phyloP scores from a whole-genome alignment of 208 protist species.

The Sergeia podlipaevii region DNA sequence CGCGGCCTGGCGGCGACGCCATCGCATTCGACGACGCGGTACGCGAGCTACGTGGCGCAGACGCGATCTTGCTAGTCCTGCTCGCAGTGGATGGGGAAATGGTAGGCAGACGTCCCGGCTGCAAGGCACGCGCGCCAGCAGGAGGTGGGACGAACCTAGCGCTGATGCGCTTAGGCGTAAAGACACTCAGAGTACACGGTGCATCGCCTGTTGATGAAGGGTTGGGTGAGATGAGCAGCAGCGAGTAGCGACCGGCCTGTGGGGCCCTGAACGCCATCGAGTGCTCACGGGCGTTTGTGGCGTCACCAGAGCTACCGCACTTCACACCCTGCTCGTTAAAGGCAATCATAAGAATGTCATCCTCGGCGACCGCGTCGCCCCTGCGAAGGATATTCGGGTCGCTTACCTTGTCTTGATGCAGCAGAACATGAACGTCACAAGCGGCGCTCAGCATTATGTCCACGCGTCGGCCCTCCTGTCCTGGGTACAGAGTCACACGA shows the following conservation, averaged over 20 bases:
- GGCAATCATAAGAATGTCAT: conserved; percentile 50
- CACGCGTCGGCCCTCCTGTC: conserved; percentile 33
- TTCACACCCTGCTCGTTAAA: conserved; percentile 62
- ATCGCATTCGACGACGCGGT: conserved; percentile 3
- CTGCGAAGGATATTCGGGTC: conserved; percentile 16
- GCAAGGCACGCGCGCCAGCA: conserved; percentile 34
- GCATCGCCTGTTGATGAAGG: conserved; percentile 33
- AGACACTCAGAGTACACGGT: conserved; percentile 61
- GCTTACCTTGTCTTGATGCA: conserved; percentile 64
- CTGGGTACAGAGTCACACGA: conserved; percentile 35
- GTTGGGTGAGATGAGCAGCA: conserved; percentile 51
- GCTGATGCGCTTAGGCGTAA: conserved; percentile 44
- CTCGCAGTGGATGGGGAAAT: conserved; percentile 13
- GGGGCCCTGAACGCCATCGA: conserved; percentile 54
- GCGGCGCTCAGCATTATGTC: conserved; percentile 60
- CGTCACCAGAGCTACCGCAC: conserved; percentile 46
- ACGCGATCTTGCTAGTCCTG: neutral
- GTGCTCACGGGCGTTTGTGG: conserved; percentile 80
- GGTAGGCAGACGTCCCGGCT: conserved; percentile 36
- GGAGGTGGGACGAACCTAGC: conserved; percentile 56
- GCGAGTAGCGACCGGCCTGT: conserved; percentile 46
- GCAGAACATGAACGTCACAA: conserved; percentile 72
- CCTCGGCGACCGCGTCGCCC: conserved; percentile 66
- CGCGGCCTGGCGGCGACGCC: conserved; percentile 1
- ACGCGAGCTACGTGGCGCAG: too few species aligned